phyloP scores from a whole-genome alignment of 257 asterid genomes.

The Solanum clarkiae region DNA sequence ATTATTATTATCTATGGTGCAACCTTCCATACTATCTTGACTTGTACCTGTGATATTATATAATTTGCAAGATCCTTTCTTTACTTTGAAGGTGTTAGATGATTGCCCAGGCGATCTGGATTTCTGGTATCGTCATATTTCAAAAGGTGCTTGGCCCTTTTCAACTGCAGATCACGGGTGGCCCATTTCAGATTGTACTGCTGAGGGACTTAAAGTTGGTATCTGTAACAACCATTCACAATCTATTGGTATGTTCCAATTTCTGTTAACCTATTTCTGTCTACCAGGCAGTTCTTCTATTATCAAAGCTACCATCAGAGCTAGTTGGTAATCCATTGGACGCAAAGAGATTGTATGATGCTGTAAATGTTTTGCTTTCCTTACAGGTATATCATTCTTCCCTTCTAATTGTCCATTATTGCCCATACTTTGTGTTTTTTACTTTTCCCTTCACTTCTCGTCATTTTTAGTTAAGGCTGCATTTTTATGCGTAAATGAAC shows the following conservation, averaged over 20 bases:
- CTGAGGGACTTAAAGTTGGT: slow-evolving; percentile 89
- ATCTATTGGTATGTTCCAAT: background rate
- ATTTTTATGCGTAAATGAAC: background rate
- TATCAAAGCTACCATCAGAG: slow-evolving; percentile 66
- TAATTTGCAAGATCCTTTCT: slow-evolving; percentile 2
- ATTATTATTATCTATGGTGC: background rate
- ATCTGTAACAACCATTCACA: background rate
- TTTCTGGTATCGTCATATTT: slow-evolving; percentile 88
- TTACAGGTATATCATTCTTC: slow-evolving; percentile 51
- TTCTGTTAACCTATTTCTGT: slow-evolving; percentile 4
- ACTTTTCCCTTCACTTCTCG: background rate
- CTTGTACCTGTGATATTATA: background rate
- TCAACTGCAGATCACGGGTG: slow-evolving; percentile 98
- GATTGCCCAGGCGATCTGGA: slow-evolving; percentile 80
- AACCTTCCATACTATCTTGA: background rate
- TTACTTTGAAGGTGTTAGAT: slow-evolving; percentile 55
- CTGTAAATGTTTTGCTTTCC: slow-evolving; percentile 81
- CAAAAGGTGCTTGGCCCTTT: slow-evolving; percentile 99
- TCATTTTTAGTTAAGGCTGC: background rate
- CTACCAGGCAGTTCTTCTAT: slow-evolving; percentile 55
- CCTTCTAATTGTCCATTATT: background rate
- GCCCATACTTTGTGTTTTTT: background rate
- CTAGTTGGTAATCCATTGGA: slow-evolving; percentile 67
- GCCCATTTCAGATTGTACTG: slow-evolving; percentile 99
- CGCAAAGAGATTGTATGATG: slow-evolving; percentile 55